phyloP scores from a whole-genome alignment of 768 basidiomycete species.

The Hydnomerulius pinastri region DNA sequence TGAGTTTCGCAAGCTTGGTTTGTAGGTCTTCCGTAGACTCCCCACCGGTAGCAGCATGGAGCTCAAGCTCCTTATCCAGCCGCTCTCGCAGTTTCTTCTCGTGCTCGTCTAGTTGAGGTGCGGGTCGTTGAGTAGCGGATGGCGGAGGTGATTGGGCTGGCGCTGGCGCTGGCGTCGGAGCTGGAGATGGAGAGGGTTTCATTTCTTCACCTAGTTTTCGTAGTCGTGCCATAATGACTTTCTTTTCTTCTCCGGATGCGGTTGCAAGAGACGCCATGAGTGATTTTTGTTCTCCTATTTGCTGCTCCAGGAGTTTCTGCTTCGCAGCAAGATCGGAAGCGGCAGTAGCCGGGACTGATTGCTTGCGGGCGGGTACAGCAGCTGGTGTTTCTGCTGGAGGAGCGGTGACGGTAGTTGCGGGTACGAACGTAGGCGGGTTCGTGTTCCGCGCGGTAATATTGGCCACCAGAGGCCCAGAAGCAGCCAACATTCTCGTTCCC shows the following conservation, averaged over 20 bases:
- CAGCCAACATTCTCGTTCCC: constrained; percentile 78
- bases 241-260: constrained; percentile 72
- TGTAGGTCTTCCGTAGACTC: constrained; percentile 70
- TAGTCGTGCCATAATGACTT: constrained; percentile 72
- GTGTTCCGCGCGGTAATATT: constrained; percentile 47
- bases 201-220: constrained; percentile 81
- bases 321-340: constrained; percentile 65
- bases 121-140: constrained; percentile 23
- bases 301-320: constrained; percentile 75
- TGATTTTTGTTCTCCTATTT: constrained; percentile 86
- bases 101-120: constrained; percentile 42
- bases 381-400: constrained; percentile 33
- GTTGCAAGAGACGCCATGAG: constrained; percentile 71
- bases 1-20: constrained; percentile 73
- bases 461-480: constrained; percentile 75
- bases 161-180: constrained; percentile 30
- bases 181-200: constrained; percentile 42
- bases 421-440: not conserved
- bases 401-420: constrained; percentile 54
- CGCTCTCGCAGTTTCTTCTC: constrained; percentile 62
- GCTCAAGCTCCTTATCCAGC: constrained; percentile 84
- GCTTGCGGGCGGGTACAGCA: constrained; percentile 38
- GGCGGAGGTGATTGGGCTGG: constrained; percentile 30
- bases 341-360: constrained; percentile 33
- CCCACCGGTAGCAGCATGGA: constrained; percentile 44